phyloP scores from a whole-genome alignment of 441 rosid genomes.

The Adansonia rubrostipa region DNA sequence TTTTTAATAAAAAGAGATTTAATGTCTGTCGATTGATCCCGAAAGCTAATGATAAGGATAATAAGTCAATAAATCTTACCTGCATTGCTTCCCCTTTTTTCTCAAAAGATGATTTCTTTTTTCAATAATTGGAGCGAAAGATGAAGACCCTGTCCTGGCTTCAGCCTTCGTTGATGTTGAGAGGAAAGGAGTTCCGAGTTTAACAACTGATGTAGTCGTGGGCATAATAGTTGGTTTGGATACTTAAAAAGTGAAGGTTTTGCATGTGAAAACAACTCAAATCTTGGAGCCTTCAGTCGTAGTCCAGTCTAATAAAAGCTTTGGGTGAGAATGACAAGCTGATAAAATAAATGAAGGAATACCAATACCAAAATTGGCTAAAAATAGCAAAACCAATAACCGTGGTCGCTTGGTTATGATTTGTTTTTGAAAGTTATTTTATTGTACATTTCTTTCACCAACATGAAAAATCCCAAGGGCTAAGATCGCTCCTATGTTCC shows the following conservation, averaged over 20 bases:
- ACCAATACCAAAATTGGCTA: conserved; percentile 99
- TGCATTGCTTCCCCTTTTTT: conserved; percentile 90
- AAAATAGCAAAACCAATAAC: conserved; percentile 95
- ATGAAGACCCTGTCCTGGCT: conserved; percentile 74
- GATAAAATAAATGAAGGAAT: conserved; percentile 88
- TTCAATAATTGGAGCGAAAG: conserved; percentile 44
- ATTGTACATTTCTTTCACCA: conserved; percentile 96
- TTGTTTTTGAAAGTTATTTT: conserved; percentile 86
- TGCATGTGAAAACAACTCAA: conserved; percentile 86
- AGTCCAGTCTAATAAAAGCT: conserved; percentile 86
- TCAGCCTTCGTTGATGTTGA: conserved; percentile 94
- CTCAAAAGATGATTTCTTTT: conserved; percentile 69
- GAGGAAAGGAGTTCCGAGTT: conserved; percentile 87
- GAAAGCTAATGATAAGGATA: not conserved
- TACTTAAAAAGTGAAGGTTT: conserved; percentile 91
- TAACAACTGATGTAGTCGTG: conserved; percentile 75
- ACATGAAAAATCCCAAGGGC: conserved; percentile 96
- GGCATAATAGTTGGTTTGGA: conserved; percentile 86
- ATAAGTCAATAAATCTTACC: conserved; percentile 41
- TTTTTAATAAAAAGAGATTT: no score
- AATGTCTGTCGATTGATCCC: no score
- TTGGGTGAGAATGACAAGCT: conserved; percentile 94
- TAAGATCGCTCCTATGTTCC: conserved; percentile 97
- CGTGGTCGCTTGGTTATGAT: conserved; percentile 89
- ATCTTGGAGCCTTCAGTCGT: conserved; percentile 89